Evolutionary conservation across 2,329 filamentous ascomycete species (phyloP).

Genomic region (Talaromyces funiculosus): DNA sequence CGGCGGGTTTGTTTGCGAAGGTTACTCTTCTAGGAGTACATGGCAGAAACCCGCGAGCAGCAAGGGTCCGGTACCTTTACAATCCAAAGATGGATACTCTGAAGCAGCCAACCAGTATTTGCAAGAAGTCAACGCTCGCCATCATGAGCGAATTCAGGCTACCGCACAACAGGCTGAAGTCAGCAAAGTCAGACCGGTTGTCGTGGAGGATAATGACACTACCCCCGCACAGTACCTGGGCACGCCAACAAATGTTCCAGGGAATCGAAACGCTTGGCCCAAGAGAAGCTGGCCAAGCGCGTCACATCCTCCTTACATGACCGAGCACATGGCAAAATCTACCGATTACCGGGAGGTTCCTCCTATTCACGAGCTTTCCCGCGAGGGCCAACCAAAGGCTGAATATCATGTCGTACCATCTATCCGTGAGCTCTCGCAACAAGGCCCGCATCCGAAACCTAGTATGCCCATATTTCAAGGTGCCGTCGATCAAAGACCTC

Average conservation of each 20-base stretch:
- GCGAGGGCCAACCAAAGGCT: constrained; percentile 31
- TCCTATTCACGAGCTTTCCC: constrained; percentile 36
- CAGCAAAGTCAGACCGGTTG: constrained; percentile 43
- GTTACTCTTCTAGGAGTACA: constrained; percentile 73
- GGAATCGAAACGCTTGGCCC: constrained; percentile 35
- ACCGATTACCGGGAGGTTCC: constrained; percentile 37
- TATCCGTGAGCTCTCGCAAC: constrained; percentile 37
- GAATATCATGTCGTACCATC: constrained; percentile 39
- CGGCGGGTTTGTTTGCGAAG: constrained; percentile 84
- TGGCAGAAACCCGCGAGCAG: constrained; percentile 74
- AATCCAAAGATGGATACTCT: constrained; percentile 67
- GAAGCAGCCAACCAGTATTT: constrained; percentile 34
- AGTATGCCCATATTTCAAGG: constrained; percentile 34
- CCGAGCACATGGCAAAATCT: constrained; percentile 34
- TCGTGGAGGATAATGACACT: constrained; percentile 42
- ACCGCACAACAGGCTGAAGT: constrained; percentile 36
- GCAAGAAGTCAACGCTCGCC: constrained; percentile 31
- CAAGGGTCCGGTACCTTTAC: constrained; percentile 64
- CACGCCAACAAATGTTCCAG: constrained; percentile 33
- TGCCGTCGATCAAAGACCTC: constrained; percentile 33
- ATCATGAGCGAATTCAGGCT: constrained; percentile 35
- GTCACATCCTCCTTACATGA: constrained; percentile 31
- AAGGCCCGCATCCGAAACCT: constrained; percentile 31
- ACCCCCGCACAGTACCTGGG: constrained; percentile 33
- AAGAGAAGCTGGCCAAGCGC: constrained; percentile 36